A percentile compares a stretch with the other conserved stretches of the same genome.
phyloP scores from a whole-genome alignment of 306 rosid species.

The Acacia confusa region DNA sequence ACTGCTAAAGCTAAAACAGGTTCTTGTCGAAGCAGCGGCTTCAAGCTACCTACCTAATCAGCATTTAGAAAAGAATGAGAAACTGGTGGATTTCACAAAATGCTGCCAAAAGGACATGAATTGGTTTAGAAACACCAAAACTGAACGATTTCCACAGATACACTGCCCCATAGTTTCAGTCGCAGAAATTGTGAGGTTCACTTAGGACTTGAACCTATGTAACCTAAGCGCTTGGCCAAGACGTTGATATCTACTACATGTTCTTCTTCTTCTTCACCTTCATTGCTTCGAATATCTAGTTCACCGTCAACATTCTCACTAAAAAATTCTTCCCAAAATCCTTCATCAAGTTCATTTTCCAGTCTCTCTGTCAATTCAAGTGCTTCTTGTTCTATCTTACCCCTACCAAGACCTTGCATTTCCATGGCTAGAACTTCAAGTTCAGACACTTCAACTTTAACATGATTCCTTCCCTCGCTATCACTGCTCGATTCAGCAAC shows the following conservation, averaged over 20 bases:
- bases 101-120: constrained; percentile 37
- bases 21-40: constrained; percentile 64
- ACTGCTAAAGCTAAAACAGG: constrained; percentile 36
- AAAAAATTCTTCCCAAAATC: constrained; percentile 58
- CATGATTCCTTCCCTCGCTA: constrained; percentile 14
- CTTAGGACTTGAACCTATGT: constrained; percentile 59
- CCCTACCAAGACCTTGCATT: constrained; percentile 79
- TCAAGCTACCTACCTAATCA: constrained; percentile 73
- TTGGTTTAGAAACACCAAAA: constrained; percentile 58
- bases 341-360: constrained; percentile 73
- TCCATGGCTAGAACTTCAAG: constrained; percentile 83
- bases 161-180: not conserved
- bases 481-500: constrained; percentile 43
- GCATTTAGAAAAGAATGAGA: constrained; percentile 46
- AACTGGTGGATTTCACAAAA: constrained; percentile 23
- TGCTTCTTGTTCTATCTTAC: constrained; percentile 39
- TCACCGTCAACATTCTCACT: constrained; percentile 56
- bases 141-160: constrained; percentile 34
- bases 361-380: constrained; percentile 42
- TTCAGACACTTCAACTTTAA: constrained; percentile 67
- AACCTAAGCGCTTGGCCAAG: constrained; percentile 56
- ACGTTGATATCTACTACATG: constrained; percentile 65
- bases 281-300: constrained; percentile 32
- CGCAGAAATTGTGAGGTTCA: constrained; percentile 25
- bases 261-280: constrained; percentile 24